These are phyloP conservation scores for Artemisia annua DNA, from an alignment of 129 eudicot species.

Conservation along the genomic window DNA sequence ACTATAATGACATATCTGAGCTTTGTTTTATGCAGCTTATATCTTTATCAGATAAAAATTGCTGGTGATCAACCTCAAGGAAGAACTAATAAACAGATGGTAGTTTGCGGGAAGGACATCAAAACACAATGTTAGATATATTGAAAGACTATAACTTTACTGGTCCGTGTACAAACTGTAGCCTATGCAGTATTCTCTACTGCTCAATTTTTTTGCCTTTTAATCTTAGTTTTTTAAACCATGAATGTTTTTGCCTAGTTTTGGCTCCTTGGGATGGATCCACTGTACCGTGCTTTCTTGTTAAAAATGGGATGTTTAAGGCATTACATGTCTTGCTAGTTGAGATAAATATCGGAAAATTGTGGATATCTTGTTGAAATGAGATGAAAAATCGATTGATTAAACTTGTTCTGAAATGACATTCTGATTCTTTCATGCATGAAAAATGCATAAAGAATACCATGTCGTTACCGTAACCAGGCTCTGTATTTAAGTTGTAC, in stretches of 20 bases:
- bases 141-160: slow-evolving; percentile 16
- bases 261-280: slow-evolving; percentile 22
- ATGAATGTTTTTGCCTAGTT: slow-evolving; percentile 29
- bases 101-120: slow-evolving; percentile 14
- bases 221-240: slow-evolving; percentile 16
- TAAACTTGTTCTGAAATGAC: too few relatives aligned
- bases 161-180: slow-evolving; percentile 32
- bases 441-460: too few relatives aligned
- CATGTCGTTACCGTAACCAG: too few relatives aligned
- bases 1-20: slow-evolving; percentile 12
- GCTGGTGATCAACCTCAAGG: slow-evolving; percentile 37
- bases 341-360: not conserved
- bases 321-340: not conserved
- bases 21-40: slow-evolving; percentile 48
- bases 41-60: slow-evolving; percentile 51
- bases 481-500: not conserved
- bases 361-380: slow-evolving; percentile 16
- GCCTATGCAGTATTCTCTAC: slow-evolving; percentile 32
- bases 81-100: slow-evolving; percentile 6
- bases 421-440: too few relatives aligned
- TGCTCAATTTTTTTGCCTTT: slow-evolving; percentile 25
- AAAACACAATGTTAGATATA: slow-evolving; percentile 24
- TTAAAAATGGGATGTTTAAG: slow-evolving; percentile 10
- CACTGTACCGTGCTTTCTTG: slow-evolving; percentile 23
- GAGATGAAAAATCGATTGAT: not conserved